phyloP scores from a whole-genome alignment of 2,329 filamentous ascomycete genomes.

The Ascocoryne sarcoides region DNA sequence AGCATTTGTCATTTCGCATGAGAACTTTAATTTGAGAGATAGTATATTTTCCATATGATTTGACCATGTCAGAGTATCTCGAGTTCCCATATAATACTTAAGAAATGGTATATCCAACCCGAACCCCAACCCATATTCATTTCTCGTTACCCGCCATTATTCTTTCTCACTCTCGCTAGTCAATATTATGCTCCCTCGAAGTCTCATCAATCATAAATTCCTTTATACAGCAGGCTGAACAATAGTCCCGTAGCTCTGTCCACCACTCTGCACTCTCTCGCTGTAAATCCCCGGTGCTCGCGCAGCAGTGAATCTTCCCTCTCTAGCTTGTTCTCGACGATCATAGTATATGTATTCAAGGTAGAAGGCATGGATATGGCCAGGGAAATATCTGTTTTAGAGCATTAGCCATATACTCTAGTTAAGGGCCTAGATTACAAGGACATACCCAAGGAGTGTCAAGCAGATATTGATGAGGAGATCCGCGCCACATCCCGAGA shows the following conservation, averaged over 20 bases:
- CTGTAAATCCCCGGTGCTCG: constrained; percentile 64
- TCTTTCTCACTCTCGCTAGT: no score
- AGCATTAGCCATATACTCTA: constrained; percentile 6
- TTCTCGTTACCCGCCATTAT: no score
- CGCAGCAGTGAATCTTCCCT: constrained; percentile 44
- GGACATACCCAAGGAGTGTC: constrained; percentile 30
- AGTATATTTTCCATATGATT: no score
- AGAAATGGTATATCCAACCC: no score
- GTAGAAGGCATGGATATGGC: constrained; percentile 30
- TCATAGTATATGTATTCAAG: constrained; percentile 73
- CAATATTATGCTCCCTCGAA: no score
- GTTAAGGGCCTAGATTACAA: background rate
- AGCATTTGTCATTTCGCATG: no score
- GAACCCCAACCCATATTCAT: no score
- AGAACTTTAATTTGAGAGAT: no score
- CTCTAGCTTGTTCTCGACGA: constrained; percentile 52
- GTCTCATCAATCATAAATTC: no score
- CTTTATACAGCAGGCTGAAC: constrained; percentile 20
- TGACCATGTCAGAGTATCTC: no score
- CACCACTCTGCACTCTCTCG: constrained; percentile 64
- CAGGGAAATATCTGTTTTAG: constrained; percentile 33
- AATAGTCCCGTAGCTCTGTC: constrained; percentile 46
- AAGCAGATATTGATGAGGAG: constrained; percentile 35
- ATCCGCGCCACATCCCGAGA: constrained; percentile 34
- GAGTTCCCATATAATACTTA: no score